Conservation (phyloP, 2,329 filamentous ascomycete genomes). For the Nemania sp. region DNA sequence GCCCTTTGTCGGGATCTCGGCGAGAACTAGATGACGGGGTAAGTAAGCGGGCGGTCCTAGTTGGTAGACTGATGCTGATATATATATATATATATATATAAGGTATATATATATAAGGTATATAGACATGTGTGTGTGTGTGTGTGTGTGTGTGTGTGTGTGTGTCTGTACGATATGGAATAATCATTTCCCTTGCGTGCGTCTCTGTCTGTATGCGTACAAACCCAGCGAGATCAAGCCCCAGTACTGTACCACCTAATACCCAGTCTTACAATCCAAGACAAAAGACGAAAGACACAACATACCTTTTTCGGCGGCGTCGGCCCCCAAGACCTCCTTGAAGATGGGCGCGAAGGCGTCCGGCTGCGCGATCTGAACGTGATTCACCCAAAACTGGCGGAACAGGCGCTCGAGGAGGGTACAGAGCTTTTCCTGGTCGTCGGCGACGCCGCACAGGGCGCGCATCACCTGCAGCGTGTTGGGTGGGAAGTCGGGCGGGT, state of each 20-base stretch:
- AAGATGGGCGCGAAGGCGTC: slow-evolving; percentile 39
- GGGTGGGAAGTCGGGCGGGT: slow-evolving; percentile 45
- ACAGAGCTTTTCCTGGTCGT: slow-evolving; percentile 31
- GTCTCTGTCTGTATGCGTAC: too few relatives aligned
- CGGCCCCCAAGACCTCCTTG: slow-evolving; percentile 33
- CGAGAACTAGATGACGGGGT: slow-evolving; percentile 31
- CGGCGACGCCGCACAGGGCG: slow-evolving; percentile 38
- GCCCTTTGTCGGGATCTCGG: slow-evolving; percentile 34
- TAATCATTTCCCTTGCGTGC: background rate
- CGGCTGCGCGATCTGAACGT: slow-evolving; percentile 35
- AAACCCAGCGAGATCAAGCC: too few relatives aligned
- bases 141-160: too few relatives aligned
- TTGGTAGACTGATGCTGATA: background rate
- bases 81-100: too few relatives aligned
- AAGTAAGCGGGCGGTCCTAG: background rate
- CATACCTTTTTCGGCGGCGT: slow-evolving; percentile 35
- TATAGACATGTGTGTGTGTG: too few relatives aligned
- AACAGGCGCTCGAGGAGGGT: slow-evolving; percentile 42
- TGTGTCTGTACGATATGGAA: too few relatives aligned
- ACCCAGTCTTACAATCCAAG: background rate
- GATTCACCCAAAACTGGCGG: slow-evolving; percentile 41
- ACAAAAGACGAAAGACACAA: background rate
- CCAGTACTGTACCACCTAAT: too few relatives aligned
- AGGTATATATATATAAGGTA: too few relatives aligned
- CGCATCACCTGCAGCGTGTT: slow-evolving; percentile 44